Evolutionary conservation across 2,329 filamentous ascomycete species (phyloP), one percentile per base, ranked within the genome.

Genomic region (Triangularia verruculosa): DNA sequence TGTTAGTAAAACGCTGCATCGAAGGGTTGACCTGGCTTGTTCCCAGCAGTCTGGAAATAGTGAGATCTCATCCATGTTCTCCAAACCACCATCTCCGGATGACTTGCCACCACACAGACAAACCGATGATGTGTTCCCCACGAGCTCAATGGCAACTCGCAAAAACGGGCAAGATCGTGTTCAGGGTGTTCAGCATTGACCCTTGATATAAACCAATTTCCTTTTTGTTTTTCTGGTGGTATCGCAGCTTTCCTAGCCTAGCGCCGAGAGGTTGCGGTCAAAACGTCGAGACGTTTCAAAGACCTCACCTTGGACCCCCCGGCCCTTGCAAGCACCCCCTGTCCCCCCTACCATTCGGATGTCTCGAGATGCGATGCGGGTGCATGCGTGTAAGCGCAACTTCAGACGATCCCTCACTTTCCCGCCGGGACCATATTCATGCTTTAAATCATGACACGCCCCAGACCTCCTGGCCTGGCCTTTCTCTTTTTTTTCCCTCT

Each of bases 361-460:
- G 51, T 57, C 69, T 70, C 71, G 70, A 67, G 70, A 72, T 67
- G 73, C 71, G 70, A 69, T 59, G 66, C 51, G 15, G 39, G 39
- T 47, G 39, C n/a, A 47, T 47, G 20, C 4, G 51, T 54, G 68
- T 69, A 64, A 62, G 69, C 61, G 69, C 71, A 70, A 67, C 71
- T 72, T 70, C 69, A 70, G 77, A 70, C 72, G 76, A 78, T 77
- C 78, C 72, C 72, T 68, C 71, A 73, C 72, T 72, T 68, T 72
- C 67, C 71, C 69, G 63, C 64, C 63, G 63, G 57, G 67, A 64
- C 64, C 63, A 68, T 69, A 67, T 70, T 69, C 70, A 71, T 73
- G 57, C 74, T 78, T 80, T 78, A 78, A 67, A 74, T 76, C 74
- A 75, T 77, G 75, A 72, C 73, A 72, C 72, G 70, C 73, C 71